These are phyloP conservation scores for Zymoseptoria crescenta DNA, from an alignment of 2,329 filamentous ascomycete genomes.

Conservation along the genomic window DNA sequence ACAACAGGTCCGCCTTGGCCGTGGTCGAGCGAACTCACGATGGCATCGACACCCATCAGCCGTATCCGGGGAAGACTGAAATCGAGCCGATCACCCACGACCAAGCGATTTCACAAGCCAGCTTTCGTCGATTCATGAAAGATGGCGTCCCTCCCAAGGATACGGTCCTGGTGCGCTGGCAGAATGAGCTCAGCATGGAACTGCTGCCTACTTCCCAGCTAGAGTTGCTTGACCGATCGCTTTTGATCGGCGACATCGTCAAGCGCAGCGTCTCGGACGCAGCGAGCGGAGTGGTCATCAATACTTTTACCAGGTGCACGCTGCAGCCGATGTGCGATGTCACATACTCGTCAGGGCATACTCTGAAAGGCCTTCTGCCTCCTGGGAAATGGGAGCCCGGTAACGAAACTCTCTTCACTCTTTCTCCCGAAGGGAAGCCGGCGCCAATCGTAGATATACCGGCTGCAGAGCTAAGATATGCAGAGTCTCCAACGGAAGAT, in stretches of 20 bases:
- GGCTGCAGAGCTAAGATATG: slow-evolving; percentile 24
- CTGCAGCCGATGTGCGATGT: slow-evolving; percentile 31
- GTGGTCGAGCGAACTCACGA: slow-evolving; percentile 38
- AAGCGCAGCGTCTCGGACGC: slow-evolving; percentile 42
- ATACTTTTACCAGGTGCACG: slow-evolving; percentile 39
- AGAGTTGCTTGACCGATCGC: slow-evolving; percentile 45
- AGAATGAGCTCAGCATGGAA: slow-evolving; percentile 35
- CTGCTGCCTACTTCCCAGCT: slow-evolving; percentile 38
- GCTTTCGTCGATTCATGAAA: slow-evolving; percentile 35
- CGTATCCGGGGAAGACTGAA: slow-evolving; percentile 32
- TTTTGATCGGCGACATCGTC: slow-evolving; percentile 50
- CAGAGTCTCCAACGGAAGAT: slow-evolving; percentile 37
- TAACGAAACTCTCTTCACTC: slow-evolving; percentile 8
- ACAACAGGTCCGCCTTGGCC: slow-evolving; percentile 28
- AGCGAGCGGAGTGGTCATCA: slow-evolving; percentile 49
- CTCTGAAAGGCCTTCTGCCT: slow-evolving; percentile 20
- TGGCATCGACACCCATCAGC: slow-evolving; percentile 40
- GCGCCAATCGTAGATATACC: slow-evolving; percentile 22
- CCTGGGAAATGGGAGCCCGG: slow-evolving; percentile 7
- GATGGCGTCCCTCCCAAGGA: slow-evolving; percentile 44
- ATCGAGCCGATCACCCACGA: slow-evolving; percentile 28
- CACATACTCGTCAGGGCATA: slow-evolving; percentile 10
- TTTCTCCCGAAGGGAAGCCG: slow-evolving; percentile 11
- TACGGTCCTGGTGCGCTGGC: slow-evolving; percentile 45
- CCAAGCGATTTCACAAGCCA: slow-evolving; percentile 26